phyloP scores from a whole-genome alignment of 2,329 filamentous ascomycete genomes.

The Tolypocladium tundrense region DNA sequence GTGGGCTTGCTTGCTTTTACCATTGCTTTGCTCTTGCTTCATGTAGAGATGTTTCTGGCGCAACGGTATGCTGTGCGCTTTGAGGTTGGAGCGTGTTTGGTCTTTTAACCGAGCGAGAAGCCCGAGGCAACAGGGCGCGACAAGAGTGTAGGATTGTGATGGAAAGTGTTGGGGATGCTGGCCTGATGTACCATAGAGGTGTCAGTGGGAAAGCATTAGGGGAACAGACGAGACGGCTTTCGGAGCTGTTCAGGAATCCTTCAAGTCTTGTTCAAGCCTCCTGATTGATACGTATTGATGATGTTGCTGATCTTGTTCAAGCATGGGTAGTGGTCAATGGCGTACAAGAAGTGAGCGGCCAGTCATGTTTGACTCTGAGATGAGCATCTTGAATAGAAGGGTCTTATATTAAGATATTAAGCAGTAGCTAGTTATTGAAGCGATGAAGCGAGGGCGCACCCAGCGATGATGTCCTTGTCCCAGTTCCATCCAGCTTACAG shows the following conservation, averaged over 20 bases:
- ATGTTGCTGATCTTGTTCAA: neutral
- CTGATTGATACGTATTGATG: neutral
- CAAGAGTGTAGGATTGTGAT: neutral
- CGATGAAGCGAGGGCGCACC: neutral
- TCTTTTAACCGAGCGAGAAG: neutral
- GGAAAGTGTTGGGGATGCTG: neutral
- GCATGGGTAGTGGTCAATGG: neutral
- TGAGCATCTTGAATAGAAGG: neutral
- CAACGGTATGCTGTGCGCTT: neutral
- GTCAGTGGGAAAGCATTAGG: neutral
- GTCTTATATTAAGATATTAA: neutral
- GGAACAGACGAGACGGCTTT: neutral
- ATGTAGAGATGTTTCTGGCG: neutral
- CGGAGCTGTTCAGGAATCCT: neutral
- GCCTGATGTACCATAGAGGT: neutral
- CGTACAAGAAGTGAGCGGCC: neutral
- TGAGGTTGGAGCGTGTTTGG: neutral
- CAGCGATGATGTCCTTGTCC: neutral
- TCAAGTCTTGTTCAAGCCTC: too few relatives aligned
- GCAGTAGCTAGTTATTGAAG: neutral
- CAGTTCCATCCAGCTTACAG: conserved; percentile 13
- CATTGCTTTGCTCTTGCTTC: neutral
- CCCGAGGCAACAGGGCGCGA: neutral
- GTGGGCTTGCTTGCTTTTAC: neutral
- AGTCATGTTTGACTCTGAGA: neutral